Base-by-base conservation (phyloP, 2,329 filamentous ascomycete genomes). In the Aschersonia sp. region DNA sequence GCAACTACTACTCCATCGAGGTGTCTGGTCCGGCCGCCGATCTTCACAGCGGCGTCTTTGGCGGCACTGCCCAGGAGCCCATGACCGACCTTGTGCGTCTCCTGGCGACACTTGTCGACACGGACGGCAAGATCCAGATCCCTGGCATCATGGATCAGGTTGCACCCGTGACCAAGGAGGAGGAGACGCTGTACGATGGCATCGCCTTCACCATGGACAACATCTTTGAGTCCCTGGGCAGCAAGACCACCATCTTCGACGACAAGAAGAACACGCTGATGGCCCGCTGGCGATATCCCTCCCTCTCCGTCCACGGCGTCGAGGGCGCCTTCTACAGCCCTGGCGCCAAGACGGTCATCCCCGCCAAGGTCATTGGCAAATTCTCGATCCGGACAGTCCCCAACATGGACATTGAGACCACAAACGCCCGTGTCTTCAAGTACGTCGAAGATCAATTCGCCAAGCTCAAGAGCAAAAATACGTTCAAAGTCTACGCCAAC, bases 301-400 rank as follows among this genome's bases (percentile, higher is more conserved):
- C 89, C 10, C 76, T 98, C 48, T 95, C 89, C 30, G 73, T 98
- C 41, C 92, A 98, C 71, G 92, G 92, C 51, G 70, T 98, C 55
- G 92, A 98, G 69, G 92, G 92, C 50, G 92, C 88, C 46, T 98
- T 94, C 72, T 90, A 85, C 43, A 83, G 85, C 2, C 84, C 89
- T 5, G 92, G 92, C 44, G 92, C 89, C 49, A 98, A 98, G 78
- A 98, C 92, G 1, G 92, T 98, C 59, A 98, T 98, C 58, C 92
- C 92, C 4, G 90, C 92, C 60, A 95, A 95, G 74, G 92, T 98
- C 49, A 85, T 83, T 59, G 92, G 92, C 68, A 98, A 98, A 72
- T 98, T 98, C 74, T 94, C 87, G 45, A 95, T 98, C 69, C 83
- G 92, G 56, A 97, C 89, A 37, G 92, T 98, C 29, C 92, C 92